phyloP scores from a whole-genome alignment of 1,284 basidiomycete genomes.

The Pseudozyma flocculosa region DNA sequence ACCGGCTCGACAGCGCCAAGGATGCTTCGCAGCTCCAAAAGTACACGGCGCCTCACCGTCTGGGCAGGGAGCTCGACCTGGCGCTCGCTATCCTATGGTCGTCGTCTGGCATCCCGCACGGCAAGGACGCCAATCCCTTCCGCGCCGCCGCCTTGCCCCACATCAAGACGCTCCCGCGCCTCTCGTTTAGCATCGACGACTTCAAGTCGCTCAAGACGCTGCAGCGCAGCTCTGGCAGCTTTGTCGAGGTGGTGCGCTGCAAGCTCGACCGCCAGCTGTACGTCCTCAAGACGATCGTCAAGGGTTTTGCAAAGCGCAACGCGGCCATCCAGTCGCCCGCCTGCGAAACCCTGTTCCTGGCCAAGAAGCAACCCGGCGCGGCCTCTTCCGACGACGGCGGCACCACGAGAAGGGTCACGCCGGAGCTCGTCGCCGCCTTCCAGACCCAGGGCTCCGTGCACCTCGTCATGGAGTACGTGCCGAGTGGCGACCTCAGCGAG shows the following conservation, averaged over 20 bases:
- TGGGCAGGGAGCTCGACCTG: slow-evolving; percentile 32
- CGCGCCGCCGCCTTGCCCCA: slow-evolving; percentile 18
- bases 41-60: background rate
- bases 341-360: slow-evolving; percentile 44
- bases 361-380: slow-evolving; percentile 1
- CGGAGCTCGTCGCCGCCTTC: slow-evolving; percentile 49
- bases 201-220: slow-evolving; percentile 46
- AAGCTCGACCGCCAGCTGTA: slow-evolving; percentile 51
- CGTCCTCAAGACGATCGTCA: slow-evolving; percentile 54
- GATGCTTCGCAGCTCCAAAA: too few relatives aligned
- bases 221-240: slow-evolving; percentile 44
- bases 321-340: slow-evolving; percentile 45
- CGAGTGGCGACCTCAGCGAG: slow-evolving; percentile 54
- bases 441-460: slow-evolving; percentile 51
- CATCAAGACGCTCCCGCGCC: slow-evolving; percentile 15
- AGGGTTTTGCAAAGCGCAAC: slow-evolving; percentile 49
- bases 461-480: slow-evolving; percentile 55
- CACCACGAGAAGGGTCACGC: slow-evolving; percentile 27
- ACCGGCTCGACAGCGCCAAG: too few relatives aligned
- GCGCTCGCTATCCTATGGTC: slow-evolving; percentile 40
- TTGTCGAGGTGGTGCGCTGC: slow-evolving; percentile 53
- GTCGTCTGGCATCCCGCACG: slow-evolving; percentile 16
- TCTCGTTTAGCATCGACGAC: slow-evolving; percentile 33
- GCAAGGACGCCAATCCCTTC: slow-evolving; percentile 23
- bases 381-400: too few relatives aligned